Base-by-base conservation (phyloP, 179 eudicot species). In the Camellia oleifera region DNA sequence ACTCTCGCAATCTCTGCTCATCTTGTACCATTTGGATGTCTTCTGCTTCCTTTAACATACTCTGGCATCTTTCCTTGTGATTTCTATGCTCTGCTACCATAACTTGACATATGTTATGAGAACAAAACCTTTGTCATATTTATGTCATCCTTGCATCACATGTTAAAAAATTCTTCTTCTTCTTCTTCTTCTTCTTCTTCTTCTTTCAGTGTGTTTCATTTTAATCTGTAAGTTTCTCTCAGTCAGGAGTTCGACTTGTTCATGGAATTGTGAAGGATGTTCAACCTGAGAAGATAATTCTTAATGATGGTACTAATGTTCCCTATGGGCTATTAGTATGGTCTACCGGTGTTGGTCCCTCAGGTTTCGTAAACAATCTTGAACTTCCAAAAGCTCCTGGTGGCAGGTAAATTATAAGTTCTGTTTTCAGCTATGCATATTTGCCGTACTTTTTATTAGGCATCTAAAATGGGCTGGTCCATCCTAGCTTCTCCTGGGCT, bases 301-400 rank as follows among this genome's bases (percentile, higher is more conserved):
- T 97, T 50, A 90, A 84, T 77, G 99, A 97, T 79, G 98, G 92
- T 46, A 84, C 93, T 18, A 91, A 91, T 75, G 98, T 97, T 77
- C 99, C 99, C 4, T 95, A 94, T 82, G 99, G 99, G 32, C 88
- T 97, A 68, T 70, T 97, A 79, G 99, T 97, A 65, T 97, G 99
- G 99, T 94, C 99, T 71, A 97, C 99, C 7, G 99, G 98, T 67
- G 99, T 97, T 75, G 99, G 99, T 78, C 97, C 99, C 63, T 95
- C 98, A 32, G 64, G 90, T 66, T 95, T 97, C 73, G 90, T 95
- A 53, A 89, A 83, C 32, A 65, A 86, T 74, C 88, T 92, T 48
- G 94, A 91, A 45, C 62, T 93, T 72, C 90, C 89, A 18, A 93
- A 90, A 76, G 88, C 98, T 79, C 94, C 95, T 40, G 98, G 99